These are phyloP conservation scores for Vachellia pachyceras DNA, from an alignment of 306 rosid species.

Conservation along the genomic window DNA sequence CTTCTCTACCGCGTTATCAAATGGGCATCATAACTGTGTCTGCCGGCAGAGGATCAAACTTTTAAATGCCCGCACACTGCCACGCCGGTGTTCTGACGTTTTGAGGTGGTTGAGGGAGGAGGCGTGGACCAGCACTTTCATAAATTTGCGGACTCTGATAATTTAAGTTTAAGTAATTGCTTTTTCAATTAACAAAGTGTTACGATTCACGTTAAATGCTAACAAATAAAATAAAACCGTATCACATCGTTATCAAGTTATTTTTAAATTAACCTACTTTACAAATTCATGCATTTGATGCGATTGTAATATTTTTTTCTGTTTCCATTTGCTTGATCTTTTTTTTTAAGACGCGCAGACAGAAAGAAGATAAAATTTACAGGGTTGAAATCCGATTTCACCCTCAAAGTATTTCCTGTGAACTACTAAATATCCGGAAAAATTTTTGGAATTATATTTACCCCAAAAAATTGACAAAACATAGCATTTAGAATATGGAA, in stretches of 20 bases:
- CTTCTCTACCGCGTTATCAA: too few species aligned
- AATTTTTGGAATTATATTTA: too few species aligned
- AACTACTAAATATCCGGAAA: too few species aligned
- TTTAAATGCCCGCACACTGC: neutral
- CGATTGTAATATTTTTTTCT: neutral
- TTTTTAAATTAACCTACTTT: too few species aligned
- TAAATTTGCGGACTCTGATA: neutral
- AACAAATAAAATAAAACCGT: too few species aligned
- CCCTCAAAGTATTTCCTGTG: too few species aligned
- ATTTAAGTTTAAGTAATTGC: neutral
- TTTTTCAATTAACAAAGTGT: neutral
- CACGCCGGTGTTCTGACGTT: neutral
- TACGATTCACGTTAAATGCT: neutral
- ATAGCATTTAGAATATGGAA: too few species aligned
- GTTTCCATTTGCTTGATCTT: too few species aligned
- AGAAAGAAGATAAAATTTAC: too few species aligned
- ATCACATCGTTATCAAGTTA: neutral
- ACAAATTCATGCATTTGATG: neutral
- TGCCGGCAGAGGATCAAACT: neutral
- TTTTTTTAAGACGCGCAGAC: too few species aligned
- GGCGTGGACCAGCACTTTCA: neutral
- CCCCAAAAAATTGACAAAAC: too few species aligned
- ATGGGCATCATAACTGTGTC: neutral
- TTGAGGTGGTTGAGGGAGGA: neutral
- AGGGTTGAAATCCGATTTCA: too few species aligned